Evolutionary conservation across 176 grass and related monocot genomes (phyloP), one percentile per base, ranked within the genome.

Genomic region (Zoysia pacifica): DNA sequence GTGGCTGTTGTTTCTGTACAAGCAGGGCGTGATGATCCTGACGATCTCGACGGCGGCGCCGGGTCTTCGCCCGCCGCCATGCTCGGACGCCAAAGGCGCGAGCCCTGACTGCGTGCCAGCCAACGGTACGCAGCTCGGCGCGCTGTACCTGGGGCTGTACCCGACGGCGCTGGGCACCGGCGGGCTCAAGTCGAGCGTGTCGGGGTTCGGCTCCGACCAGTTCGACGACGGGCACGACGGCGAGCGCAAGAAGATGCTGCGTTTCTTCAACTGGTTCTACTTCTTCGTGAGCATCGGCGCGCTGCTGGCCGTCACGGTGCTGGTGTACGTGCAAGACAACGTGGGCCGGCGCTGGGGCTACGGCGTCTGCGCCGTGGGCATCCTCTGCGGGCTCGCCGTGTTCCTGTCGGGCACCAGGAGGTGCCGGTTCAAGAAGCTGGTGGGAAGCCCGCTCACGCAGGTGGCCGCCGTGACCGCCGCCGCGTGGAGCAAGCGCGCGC

Each of bases 261-360:
- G 61, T 14, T 97, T 97, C 85, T 94, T 97, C 81, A 97, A 86
- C 83, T 97, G 94, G 94, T 97, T 97, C 91, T 97, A 92, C 85
- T 97, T 97, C 75, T 97, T 97, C 87, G 89, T 97, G 28, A 91
- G 87, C 90, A 87, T 97, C 85, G 94, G 94, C 65, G 87, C 91
- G 36, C 86, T 94, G 84, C 85, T 97, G 0, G 94, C 94, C 16
- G 91, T 90, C 61, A 97, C 91, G 1, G 94, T 90, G 86, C 81
- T 97, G 54, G 94, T 97, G 38, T 97, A 97, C 75, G 91, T 97
- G 14, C 91, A 97, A 85, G 94, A 94, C 73, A 90, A 97, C 81
- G 20, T 94, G 0, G 94, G 91, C 0, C 81, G 94, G 1, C 86
- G 84, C 0, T 97, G 75, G 54, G 91, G 91, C 0, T 97, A 97